Evolutionary conservation across 768 basidiomycete genomes (phyloP).

Genomic region (Mycena kentingensis): DNA sequence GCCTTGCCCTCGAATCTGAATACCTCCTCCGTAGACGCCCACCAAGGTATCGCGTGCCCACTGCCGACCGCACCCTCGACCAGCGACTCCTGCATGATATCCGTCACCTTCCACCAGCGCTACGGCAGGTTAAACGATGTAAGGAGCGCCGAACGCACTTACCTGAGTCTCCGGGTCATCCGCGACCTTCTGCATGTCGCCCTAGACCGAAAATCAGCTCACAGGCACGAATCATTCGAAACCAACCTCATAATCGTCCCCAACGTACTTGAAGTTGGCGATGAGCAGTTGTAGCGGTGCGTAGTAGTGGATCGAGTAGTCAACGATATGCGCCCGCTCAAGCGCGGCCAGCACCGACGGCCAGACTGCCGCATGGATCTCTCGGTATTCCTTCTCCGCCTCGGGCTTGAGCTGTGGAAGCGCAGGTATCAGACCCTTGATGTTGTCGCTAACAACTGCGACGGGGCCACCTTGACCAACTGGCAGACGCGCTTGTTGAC

Average conservation of each 20-base stretch:
- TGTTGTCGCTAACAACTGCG: background rate
- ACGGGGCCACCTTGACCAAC: slow-evolving; percentile 58
- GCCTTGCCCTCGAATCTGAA: slow-evolving; percentile 62
- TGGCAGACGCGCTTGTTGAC: slow-evolving; percentile 64
- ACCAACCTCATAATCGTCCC: slow-evolving; percentile 53
- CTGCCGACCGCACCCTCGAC: slow-evolving; percentile 71
- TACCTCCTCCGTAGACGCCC: slow-evolving; percentile 65
- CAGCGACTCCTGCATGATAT: slow-evolving; percentile 77
- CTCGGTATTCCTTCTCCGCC: slow-evolving; percentile 52
- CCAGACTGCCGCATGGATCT: slow-evolving; percentile 67
- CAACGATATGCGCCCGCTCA: slow-evolving; percentile 60
- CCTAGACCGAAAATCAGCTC: background rate
- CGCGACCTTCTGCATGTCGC: slow-evolving; percentile 65
- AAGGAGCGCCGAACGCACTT: background rate
- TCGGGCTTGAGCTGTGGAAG: slow-evolving; percentile 54
- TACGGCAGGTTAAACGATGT: background rate
- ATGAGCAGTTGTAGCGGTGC: slow-evolving; percentile 66
- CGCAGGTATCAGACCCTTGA: slow-evolving; percentile 1
- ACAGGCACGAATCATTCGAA: background rate
- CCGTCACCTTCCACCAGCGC: slow-evolving; percentile 77
- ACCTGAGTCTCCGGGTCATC: slow-evolving; percentile 70
- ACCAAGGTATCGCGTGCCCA: slow-evolving; percentile 70
- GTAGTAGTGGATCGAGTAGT: slow-evolving; percentile 78
- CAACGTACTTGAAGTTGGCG: slow-evolving; percentile 78
- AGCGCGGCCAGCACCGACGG: slow-evolving; percentile 67